phyloP scores from a whole-genome alignment of 176 grass and related monocot species.

The Rhipidocladum racemiflorum region DNA sequence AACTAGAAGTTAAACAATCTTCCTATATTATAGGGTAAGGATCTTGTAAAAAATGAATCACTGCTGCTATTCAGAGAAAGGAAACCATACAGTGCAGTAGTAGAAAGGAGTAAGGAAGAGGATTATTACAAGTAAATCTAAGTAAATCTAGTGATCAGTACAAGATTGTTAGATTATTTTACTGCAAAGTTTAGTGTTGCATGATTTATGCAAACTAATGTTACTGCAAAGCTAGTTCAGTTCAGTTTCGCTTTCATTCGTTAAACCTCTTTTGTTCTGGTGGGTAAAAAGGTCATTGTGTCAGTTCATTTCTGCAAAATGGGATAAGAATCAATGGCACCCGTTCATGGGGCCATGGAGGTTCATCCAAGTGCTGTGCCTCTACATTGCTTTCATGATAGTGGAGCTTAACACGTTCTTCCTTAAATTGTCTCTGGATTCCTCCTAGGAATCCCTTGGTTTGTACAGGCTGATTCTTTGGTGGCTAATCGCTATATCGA shows the following conservation, averaged over 20 bases:
- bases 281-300: slow-evolving; percentile 90
- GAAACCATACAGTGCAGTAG: too few relatives aligned
- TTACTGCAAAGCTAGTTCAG: neutral
- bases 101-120: too few relatives aligned
- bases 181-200: too few relatives aligned
- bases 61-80: too few relatives aligned
- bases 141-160: too few relatives aligned
- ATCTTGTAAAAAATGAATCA: too few relatives aligned
- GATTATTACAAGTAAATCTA: too few relatives aligned
- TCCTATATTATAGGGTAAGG: too few relatives aligned
- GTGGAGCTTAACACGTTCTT: slow-evolving; percentile 99
- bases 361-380: slow-evolving; percentile 85
- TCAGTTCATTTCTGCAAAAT: slow-evolving; percentile 94
- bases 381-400: slow-evolving; percentile 82
- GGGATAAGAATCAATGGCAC: slow-evolving; percentile 96
- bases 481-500: slow-evolving; percentile 97
- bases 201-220: too few relatives aligned
- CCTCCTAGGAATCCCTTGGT: slow-evolving; percentile 88
- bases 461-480: slow-evolving; percentile 81
- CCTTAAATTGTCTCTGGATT: slow-evolving; percentile 90
- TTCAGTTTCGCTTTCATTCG: neutral
- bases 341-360: slow-evolving; percentile 88
- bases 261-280: neutral
- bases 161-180: too few relatives aligned
- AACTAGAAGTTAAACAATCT: too few relatives aligned